A percentile compares a stretch with the other conserved stretches of the same genome.
phyloP scores from a whole-genome alignment of 805 yeast genomes.

The Pichia thaimueangensis region DNA sequence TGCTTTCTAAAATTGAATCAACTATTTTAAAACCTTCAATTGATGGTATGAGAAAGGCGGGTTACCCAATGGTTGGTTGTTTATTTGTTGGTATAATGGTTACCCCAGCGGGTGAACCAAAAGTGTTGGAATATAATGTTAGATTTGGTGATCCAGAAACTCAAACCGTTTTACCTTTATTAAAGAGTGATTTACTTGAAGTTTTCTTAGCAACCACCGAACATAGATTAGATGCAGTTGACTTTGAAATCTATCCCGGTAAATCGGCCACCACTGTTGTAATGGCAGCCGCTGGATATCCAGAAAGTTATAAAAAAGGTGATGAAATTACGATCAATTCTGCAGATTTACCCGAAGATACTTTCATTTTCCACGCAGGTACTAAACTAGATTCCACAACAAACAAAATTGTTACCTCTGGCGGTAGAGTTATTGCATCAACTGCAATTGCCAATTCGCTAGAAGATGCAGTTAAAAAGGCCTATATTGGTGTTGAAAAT shows the following conservation, averaged over 20 bases:
- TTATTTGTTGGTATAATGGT: conserved; percentile 94
- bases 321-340: conserved; percentile 61
- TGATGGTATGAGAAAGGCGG: conserved; percentile 93
- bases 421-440: conserved; percentile 96
- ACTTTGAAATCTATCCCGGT: conserved; percentile 43
- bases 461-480: conserved; percentile 75
- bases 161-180: conserved; percentile 87
- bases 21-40: conserved; percentile 85
- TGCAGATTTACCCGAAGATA: conserved; percentile 43
- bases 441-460: conserved; percentile 77
- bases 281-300: conserved; percentile 96
- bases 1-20: conserved; percentile 63
- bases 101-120: conserved; percentile 73
- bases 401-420: conserved; percentile 65
- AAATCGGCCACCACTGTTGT: conserved; percentile 88
- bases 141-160: conserved; percentile 99
- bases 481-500: conserved; percentile 76
- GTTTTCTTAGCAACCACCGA: conserved; percentile 91
- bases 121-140: conserved; percentile 93
- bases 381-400: conserved; percentile 55
- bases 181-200: conserved; percentile 89
- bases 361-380: conserved; percentile 93
- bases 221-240: conserved; percentile 83
- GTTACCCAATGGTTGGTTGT: conserved; percentile 92
- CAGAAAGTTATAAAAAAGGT: conserved; percentile 79